Evolutionary conservation across 2,329 filamentous ascomycete genomes (phyloP).

Genomic region (Pezicula radicicola): DNA sequence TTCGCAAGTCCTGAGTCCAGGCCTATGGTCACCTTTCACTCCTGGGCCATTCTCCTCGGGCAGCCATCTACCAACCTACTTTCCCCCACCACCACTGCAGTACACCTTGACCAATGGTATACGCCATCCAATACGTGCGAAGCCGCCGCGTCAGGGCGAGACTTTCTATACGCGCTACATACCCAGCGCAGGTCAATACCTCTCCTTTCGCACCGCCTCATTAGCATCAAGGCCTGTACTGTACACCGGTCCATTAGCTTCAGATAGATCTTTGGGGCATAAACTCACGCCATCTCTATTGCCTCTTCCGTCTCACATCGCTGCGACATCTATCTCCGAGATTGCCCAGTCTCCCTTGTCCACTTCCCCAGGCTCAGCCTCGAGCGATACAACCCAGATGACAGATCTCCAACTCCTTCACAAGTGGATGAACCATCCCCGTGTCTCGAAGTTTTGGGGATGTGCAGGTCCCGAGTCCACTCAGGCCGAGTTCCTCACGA

Average conservation of each 20-base stretch:
- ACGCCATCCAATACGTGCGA: constrained; percentile 82
- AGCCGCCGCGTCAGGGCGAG: constrained; percentile 86
- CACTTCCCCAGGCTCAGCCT: constrained; percentile 37
- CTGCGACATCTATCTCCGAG: constrained; percentile 32
- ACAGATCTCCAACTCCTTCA: constrained; percentile 70
- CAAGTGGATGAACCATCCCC: constrained; percentile 84
- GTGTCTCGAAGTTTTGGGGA: constrained; percentile 85
- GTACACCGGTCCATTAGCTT: constrained; percentile 55
- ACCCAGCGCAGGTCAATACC: constrained; percentile 75
- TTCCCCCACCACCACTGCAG: constrained; percentile 77
- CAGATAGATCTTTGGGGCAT: constrained; percentile 21
- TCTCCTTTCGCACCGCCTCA: constrained; percentile 85
- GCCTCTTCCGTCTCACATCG: constrained; percentile 25
- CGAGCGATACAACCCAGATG: constrained; percentile 22
- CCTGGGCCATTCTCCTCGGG: constrained; percentile 74
- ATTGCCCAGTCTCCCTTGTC: constrained; percentile 41
- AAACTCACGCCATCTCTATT: constrained; percentile 21
- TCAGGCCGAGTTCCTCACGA: constrained; percentile 66
- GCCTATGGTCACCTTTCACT: constrained; percentile 33
- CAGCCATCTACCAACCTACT: constrained; percentile 87
- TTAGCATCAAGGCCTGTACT: constrained; percentile 60
- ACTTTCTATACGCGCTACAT: constrained; percentile 88
- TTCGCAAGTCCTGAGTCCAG: constrained; percentile 26
- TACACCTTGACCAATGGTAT: constrained; percentile 76
- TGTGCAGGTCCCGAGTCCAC: constrained; percentile 51